Evolutionary conservation across 108 stramenopile species (phyloP).

Genomic region (Skeletonema potamos): DNA sequence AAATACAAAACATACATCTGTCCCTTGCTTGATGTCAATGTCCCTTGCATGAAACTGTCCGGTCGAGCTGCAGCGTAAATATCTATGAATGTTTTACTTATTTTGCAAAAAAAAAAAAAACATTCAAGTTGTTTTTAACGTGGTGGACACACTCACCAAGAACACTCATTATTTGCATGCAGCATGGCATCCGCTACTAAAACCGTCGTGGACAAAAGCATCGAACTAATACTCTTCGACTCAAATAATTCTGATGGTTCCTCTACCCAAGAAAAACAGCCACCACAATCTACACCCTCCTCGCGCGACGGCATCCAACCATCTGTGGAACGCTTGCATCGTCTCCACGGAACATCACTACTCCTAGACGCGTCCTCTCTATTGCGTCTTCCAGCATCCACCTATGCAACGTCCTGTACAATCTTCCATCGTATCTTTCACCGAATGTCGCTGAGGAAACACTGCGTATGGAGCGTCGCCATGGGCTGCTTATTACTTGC

Average conservation of each 20-base stretch:
- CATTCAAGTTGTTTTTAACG: too few relatives aligned
- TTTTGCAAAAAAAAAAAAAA: too few relatives aligned
- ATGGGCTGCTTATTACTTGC: constrained; percentile 66
- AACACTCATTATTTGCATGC: background rate
- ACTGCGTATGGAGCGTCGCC: constrained; percentile 75
- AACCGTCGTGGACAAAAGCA: constrained; percentile 29
- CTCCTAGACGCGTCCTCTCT: constrained; percentile 46
- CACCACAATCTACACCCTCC: constrained; percentile 29
- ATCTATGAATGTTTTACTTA: too few relatives aligned
- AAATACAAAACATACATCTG: too few relatives aligned
- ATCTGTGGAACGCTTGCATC: constrained; percentile 66
- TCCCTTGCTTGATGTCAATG: too few relatives aligned
- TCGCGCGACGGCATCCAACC: constrained; percentile 40
- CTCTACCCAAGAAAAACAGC: constrained; percentile 1
- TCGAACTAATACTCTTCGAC: constrained; percentile 17
- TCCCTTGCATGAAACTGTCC: too few relatives aligned
- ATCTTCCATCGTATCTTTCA: constrained; percentile 82
- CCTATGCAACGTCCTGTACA: constrained; percentile 44
- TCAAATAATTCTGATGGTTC: background rate
- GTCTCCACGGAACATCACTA: constrained; percentile 75
- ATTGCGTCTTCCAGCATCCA: constrained; percentile 30
- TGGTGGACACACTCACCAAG: too few relatives aligned
- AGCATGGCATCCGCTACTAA: background rate
- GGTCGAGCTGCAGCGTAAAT: too few relatives aligned
- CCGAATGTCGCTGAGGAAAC: constrained; percentile 46